Percentiles rank a stretch among this genome's conserved stretches.
phyloP scores from a whole-genome alignment of 257 asterid species.

The Solanum etuberosum region DNA sequence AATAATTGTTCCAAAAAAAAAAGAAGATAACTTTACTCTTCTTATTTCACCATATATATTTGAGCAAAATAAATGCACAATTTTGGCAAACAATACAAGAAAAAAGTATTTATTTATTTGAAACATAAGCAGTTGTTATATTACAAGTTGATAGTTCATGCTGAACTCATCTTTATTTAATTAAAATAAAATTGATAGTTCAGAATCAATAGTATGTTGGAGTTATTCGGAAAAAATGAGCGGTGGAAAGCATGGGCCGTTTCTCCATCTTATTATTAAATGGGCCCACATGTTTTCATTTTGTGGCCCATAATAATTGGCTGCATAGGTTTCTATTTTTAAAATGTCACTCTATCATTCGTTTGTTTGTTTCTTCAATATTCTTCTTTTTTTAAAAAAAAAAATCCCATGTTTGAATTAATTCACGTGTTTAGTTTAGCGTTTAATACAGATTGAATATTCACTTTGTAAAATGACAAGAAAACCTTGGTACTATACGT shows the following conservation, averaged over 20 bases:
- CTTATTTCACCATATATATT: not conserved
- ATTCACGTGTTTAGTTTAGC: not conserved
- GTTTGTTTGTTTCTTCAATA: not conserved
- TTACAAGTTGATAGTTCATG: not conserved
- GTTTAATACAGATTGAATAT: not conserved
- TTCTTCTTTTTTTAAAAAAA: not conserved
- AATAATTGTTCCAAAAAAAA: too few relatives aligned
- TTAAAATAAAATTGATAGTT: not conserved
- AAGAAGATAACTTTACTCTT: not conserved
- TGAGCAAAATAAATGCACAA: not conserved
- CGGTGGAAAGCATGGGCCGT: not conserved
- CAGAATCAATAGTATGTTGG: not conserved
- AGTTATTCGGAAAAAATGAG: not conserved
- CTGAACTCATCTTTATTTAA: not conserved
- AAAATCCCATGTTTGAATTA: not conserved
- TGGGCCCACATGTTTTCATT: not conserved
- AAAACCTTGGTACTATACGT: not conserved
- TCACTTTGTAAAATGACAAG: not conserved
- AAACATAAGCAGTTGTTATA: not conserved
- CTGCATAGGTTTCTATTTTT: not conserved
- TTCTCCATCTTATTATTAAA: not conserved
- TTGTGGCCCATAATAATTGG: not conserved
- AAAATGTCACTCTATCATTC: not conserved
- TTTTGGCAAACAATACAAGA: not conserved
- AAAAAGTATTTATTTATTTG: too few relatives aligned